Evolutionary conservation across 805 yeast species (phyloP), one percentile per base, ranked within the genome.

Genomic region (Sungouiozyma intestinalis): DNA sequence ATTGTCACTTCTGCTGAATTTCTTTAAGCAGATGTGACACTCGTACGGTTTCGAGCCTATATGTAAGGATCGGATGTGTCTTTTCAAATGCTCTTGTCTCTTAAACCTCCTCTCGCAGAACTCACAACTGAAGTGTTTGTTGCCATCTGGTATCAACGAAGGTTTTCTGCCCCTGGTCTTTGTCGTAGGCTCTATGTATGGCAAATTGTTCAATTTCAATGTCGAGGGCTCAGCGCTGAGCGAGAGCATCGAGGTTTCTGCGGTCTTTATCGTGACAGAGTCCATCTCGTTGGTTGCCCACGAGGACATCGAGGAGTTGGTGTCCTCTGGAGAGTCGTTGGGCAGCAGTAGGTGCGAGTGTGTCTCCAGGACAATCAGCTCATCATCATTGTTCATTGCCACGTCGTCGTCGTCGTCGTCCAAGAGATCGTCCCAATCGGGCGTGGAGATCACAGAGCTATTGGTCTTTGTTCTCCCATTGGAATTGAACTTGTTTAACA

Each of bases 21-120:
- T 75, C 55, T 79, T 77, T 29, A 69, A 71, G 53, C 86, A 80
- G 17, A 73, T 65, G 8, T 66, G 64, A 58, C 86, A 80, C 44
- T 70, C 74, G 58, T 69, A 79, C 0, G 86, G 90, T 58, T 79
- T 81, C 43, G 79, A 85, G 42, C 78, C 71, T 29, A 82, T 80
- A 53, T 82, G 92, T 45, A 82, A 66, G 16, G 85, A 77, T 44
- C 88, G 65, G 55, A 78, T 74, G 53, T 82, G 92, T 45, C 92
- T 69, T 56, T 79, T 80, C 50, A 82, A 63, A 58, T 82, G 92
- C 53, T 82, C 92, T 57, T 81, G 85, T 50, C 92, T 69, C 55
- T 79, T 77, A 62, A 82, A 82, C 37, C 74, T 58, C 49, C 88
- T 69, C 38, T 73, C 68, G 57, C 90, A 81, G 52, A 69, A 72